phyloP scores from a whole-genome alignment of 1,284 basidiomycete genomes.

The Albatrellus sp. region DNA sequence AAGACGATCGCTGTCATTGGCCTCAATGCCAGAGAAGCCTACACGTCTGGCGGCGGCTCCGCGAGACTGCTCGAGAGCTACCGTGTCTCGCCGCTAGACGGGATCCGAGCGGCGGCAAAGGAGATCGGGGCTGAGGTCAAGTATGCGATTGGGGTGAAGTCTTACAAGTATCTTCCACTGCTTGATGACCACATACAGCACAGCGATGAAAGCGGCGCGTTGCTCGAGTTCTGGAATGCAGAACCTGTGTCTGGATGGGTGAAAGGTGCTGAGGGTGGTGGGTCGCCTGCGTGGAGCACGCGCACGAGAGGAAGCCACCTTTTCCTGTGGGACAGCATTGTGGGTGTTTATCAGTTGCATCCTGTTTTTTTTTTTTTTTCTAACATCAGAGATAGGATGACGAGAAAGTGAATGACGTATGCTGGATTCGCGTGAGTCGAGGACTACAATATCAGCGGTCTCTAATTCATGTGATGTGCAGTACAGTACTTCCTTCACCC shows the following conservation, averaged over 20 bases:
- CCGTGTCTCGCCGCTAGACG: constrained; percentile 43
- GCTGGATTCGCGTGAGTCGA: constrained; percentile 25
- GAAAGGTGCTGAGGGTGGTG: constrained; percentile 16
- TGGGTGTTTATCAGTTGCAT: constrained; percentile 9
- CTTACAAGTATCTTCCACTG: constrained; percentile 29
- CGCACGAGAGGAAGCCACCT: constrained; percentile 22
- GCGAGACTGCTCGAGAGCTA: constrained; percentile 33
- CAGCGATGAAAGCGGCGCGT: constrained; percentile 20
- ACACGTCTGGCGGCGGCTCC: constrained; percentile 36
- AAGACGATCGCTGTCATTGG: constrained; percentile 38
- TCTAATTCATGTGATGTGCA: constrained; percentile 37
- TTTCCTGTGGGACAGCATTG: constrained; percentile 27
- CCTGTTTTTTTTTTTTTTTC: background rate
- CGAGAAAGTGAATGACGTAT: constrained; percentile 21
- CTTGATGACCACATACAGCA: constrained; percentile 27
- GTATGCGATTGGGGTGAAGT: constrained; percentile 35
- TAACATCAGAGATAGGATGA: constrained; percentile 12
- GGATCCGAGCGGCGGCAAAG: constrained; percentile 35
- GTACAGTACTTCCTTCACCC: constrained; percentile 33
- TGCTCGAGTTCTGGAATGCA: constrained; percentile 34
- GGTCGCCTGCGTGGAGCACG: constrained; percentile 22
- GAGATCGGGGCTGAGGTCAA: constrained; percentile 30
- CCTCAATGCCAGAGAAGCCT: constrained; percentile 38
- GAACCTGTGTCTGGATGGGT: constrained; percentile 20
- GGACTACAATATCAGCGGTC: constrained; percentile 21